Conservation (phyloP, 2,329 filamentous ascomycete genomes). For the Intubia oerlemansii region DNA sequence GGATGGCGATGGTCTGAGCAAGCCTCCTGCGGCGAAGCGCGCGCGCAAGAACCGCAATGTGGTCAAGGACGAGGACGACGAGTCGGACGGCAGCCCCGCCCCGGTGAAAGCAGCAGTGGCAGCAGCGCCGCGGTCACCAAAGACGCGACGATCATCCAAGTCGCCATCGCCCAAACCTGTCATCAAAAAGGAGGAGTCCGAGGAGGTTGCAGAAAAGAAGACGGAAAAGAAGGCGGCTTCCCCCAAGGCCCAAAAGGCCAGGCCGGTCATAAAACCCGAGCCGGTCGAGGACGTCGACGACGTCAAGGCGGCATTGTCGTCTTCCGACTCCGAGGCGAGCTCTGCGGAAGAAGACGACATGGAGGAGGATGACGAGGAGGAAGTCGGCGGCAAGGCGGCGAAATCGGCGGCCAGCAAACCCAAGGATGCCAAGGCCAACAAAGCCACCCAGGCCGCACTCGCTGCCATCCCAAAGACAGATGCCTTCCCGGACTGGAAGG, state of each 20-base stretch:
- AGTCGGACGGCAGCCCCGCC: neutral
- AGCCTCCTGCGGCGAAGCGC: conserved; percentile 39
- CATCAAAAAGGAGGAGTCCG: too few relatives aligned
- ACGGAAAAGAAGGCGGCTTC: neutral
- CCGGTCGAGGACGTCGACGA: conserved; percentile 32
- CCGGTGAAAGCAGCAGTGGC: neutral
- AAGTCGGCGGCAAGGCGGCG: conserved; percentile 31
- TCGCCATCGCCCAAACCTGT: too few relatives aligned
- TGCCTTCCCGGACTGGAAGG: conserved; percentile 87
- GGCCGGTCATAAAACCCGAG: conserved; percentile 18
- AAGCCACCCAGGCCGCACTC: conserved; percentile 69
- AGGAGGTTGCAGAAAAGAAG: too few relatives aligned
- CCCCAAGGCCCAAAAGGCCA: conserved; percentile 16
- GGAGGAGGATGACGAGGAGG: conserved; percentile 22
- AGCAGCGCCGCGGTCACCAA: neutral
- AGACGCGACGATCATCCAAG: neutral
- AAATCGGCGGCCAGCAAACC: conserved; percentile 37
- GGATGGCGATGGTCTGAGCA: conserved; percentile 27
- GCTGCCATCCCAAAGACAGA: conserved; percentile 54
- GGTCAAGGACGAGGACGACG: conserved; percentile 30
- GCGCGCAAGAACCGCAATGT: conserved; percentile 24
- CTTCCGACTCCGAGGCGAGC: conserved; percentile 12
- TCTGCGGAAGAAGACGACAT: conserved; percentile 9
- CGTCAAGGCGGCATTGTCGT: conserved; percentile 18
- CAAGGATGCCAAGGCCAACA: conserved; percentile 43